Evolutionary conservation across 768 basidiomycete genomes (phyloP).

Genomic region (Auriscalpium orientale): DNA sequence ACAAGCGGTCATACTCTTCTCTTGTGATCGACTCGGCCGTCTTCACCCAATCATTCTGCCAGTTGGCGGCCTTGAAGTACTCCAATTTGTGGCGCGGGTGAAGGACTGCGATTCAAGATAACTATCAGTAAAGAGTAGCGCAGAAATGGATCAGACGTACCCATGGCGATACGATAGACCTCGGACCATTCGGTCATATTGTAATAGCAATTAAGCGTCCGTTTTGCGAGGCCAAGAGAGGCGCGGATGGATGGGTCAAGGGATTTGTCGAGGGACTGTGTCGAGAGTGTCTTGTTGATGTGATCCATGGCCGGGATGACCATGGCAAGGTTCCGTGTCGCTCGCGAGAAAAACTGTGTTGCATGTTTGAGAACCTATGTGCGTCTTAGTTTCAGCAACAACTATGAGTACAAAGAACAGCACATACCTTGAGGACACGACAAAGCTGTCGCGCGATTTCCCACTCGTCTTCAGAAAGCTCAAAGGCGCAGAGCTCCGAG

Average conservation of each 20-base stretch:
- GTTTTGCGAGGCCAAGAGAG: neutral
- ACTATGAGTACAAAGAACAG: too few relatives aligned
- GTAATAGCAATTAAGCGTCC: neutral
- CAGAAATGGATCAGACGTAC: neutral
- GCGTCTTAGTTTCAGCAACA: neutral
- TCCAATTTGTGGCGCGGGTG: conserved; percentile 29
- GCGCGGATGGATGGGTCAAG: neutral
- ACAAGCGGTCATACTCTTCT: conserved; percentile 13
- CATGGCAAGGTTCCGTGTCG: conserved; percentile 19
- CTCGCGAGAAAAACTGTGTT: conserved; percentile 25
- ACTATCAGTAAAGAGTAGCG: neutral
- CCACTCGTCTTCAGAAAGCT: conserved; percentile 6
- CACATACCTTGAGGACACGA: neutral
- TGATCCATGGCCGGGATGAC: conserved; percentile 35
- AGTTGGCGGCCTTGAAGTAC: conserved; percentile 25
- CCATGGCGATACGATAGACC: conserved; percentile 1
- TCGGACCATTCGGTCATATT: neutral
- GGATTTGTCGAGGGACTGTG: neutral
- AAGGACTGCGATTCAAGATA: conserved; percentile 19
- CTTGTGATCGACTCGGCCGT: conserved; percentile 18
- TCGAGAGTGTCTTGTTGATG: conserved; percentile 17
- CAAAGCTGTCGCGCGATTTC: neutral
- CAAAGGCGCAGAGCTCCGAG: neutral
- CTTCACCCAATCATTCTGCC: conserved; percentile 26
- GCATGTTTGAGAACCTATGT: conserved; percentile 31